These are phyloP conservation scores for Neurospora sp. DNA, from an alignment of 495 filamentous ascomycete genomes.

Conservation along the genomic window DNA sequence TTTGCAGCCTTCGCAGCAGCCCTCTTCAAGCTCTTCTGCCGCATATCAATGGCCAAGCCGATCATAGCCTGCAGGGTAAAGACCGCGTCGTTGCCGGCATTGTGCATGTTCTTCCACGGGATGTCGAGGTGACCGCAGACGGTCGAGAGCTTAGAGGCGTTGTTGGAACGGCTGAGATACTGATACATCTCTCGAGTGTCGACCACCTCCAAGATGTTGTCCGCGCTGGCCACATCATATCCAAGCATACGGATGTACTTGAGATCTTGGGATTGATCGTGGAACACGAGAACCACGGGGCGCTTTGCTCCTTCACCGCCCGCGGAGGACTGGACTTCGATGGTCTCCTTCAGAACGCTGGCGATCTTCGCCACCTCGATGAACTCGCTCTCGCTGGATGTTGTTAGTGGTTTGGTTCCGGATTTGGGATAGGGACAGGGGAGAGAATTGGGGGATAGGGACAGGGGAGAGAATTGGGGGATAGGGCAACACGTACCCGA, in stretches of 20 bases:
- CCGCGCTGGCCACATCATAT: slow-evolving; percentile 44
- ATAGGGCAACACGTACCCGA: slow-evolving; percentile 43
- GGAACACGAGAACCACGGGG: slow-evolving; percentile 69
- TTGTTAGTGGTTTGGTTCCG: slow-evolving; percentile 15
- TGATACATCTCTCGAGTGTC: slow-evolving; percentile 66
- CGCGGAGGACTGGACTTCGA: slow-evolving; percentile 10
- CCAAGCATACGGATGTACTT: slow-evolving; percentile 50
- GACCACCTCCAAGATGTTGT: slow-evolving; percentile 49
- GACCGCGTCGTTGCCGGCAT: slow-evolving; percentile 88
- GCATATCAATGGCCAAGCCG: slow-evolving; percentile 45
- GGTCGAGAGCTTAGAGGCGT: slow-evolving; percentile 43
- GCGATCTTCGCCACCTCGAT: slow-evolving; percentile 8
- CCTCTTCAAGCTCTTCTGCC: slow-evolving; percentile 7
- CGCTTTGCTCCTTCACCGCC: slow-evolving; percentile 24
- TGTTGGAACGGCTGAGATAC: slow-evolving; percentile 36
- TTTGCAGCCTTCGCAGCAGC: background rate
- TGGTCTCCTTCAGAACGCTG: slow-evolving; percentile 13
- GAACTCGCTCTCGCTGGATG: slow-evolving; percentile 25
- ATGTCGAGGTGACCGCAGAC: slow-evolving; percentile 60
- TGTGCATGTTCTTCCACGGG: slow-evolving; percentile 59
- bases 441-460: background rate
- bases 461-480: background rate
- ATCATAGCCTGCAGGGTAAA: slow-evolving; percentile 75
- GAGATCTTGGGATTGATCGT: slow-evolving; percentile 58
- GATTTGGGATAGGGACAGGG: slow-evolving; percentile 4